phyloP scores from a whole-genome alignment of 1,139 yeast genomes.

The Tardiomyces blankii region DNA sequence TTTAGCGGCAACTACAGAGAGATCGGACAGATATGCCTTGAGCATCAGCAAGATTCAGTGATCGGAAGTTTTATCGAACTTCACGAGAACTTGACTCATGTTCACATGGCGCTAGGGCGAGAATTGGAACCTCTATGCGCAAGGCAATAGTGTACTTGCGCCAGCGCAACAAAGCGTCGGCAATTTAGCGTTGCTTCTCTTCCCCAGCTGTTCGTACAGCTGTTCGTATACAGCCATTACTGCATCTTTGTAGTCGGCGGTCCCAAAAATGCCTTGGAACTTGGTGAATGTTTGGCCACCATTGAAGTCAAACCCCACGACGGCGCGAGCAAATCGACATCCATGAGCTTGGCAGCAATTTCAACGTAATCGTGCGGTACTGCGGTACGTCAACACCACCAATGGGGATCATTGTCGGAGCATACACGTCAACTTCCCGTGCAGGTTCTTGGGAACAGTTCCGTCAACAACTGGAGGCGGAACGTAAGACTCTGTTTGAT shows the following conservation, averaged over 20 bases:
- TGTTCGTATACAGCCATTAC: slow-evolving; percentile 43
- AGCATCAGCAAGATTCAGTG: slow-evolving; percentile 8
- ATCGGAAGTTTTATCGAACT: background rate
- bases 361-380: slow-evolving; percentile 44
- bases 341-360: slow-evolving; percentile 59
- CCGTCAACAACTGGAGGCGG: slow-evolving; percentile 65
- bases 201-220: slow-evolving; percentile 49
- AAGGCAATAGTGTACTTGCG: slow-evolving; percentile 57
- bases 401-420: slow-evolving; percentile 68
- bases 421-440: slow-evolving; percentile 77
- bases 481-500: slow-evolving; percentile 58
- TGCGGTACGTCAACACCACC: slow-evolving; percentile 59
- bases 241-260: slow-evolving; percentile 54
- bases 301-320: slow-evolving; percentile 69
- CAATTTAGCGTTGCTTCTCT: slow-evolving; percentile 34
- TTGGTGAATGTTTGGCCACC: slow-evolving; percentile 31
- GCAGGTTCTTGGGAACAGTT: slow-evolving; percentile 58
- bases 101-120: background rate
- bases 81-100: background rate
- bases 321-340: slow-evolving; percentile 80
- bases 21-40: slow-evolving; percentile 21
- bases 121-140: slow-evolving; percentile 37
- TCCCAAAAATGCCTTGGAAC: slow-evolving; percentile 70
- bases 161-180: slow-evolving; percentile 62
- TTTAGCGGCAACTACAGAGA: slow-evolving; percentile 26